Conservation (phyloP, 768 basidiomycete species). For the Leucogyrophana mollusca region DNA sequence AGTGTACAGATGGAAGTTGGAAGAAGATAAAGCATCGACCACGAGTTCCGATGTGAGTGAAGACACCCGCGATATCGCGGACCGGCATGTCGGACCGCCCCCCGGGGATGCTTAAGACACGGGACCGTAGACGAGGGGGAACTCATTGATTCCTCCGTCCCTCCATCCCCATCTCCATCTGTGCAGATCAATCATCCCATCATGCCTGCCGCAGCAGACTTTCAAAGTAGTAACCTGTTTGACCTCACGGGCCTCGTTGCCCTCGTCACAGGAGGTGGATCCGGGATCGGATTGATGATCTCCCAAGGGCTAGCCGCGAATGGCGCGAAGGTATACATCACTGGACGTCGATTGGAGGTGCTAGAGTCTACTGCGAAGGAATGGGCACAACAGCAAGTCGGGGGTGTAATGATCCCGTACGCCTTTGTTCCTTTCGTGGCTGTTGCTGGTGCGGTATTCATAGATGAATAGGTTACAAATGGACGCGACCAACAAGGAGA, state of each 20-base stretch:
- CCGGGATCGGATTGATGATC: slow-evolving; percentile 64
- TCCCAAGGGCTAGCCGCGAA: slow-evolving; percentile 70
- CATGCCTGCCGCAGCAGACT: slow-evolving; percentile 23
- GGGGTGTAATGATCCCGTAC: slow-evolving; percentile 61
- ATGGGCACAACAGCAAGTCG: slow-evolving; percentile 37
- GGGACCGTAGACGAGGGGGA: no score
- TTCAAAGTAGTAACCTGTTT: slow-evolving; percentile 33
- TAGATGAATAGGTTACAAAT: slow-evolving; percentile 49
- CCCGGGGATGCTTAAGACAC: no score
- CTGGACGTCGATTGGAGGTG: slow-evolving; percentile 64
- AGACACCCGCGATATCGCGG: neutral
- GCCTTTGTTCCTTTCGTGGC: slow-evolving; percentile 13
- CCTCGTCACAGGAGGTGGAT: slow-evolving; percentile 49
- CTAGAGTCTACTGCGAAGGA: slow-evolving; percentile 54
- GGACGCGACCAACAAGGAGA: slow-evolving; percentile 70
- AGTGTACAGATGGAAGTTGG: neutral
- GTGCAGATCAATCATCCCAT: neutral
- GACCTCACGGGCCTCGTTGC: slow-evolving; percentile 58
- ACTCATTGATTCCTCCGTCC: neutral
- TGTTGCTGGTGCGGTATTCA: neutral
- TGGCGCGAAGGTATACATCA: slow-evolving; percentile 81
- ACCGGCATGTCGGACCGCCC: neutral
- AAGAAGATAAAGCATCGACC: neutral
- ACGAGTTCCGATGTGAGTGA: no score
- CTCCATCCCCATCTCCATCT: neutral